Base-by-base conservation (phyloP, 176 grass and related monocot genomes). In the Triticum dicoccoides region DNA sequence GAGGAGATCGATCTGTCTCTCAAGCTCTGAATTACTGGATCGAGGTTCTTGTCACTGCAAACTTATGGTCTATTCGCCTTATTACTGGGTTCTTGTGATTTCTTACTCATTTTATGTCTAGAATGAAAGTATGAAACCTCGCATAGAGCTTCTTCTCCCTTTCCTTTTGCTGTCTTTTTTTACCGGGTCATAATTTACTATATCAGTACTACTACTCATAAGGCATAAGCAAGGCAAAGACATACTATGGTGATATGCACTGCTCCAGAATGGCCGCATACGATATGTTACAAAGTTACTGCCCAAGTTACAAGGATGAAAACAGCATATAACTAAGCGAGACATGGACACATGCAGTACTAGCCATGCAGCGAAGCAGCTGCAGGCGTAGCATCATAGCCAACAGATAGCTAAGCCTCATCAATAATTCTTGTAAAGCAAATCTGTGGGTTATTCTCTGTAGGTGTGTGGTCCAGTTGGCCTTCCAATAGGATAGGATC, bases 1-100 rank as follows among this genome's bases (percentile, higher is more conserved):
- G 88, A 82, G 21, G 93, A 91, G 61, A 87, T 95, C 37, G 93
- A 95, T 65, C 87, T 95, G 49, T 95, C 93, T 13, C 84, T 95
- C 27, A 95, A 89, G 84, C 76, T 95, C 80, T 95, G 91, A 95
- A 33, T 76, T 12, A 52, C 56, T 51, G 6, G 47, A 68, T 67
- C 63, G 10, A 84, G 76, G 61, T 72, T 80, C 47, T 90, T 81
- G 12, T 20, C 73, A 85, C 69, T 14, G 25, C 18, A 83, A 49
- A 73, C 54, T 32, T 58, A 30, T 44, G 45, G 67, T 73, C 27
- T 47, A 80, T 76, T 54, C 9, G 47, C 73, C 49, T 54, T 39
- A 65, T 74, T 29, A 78, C 27, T 9, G 35, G 17, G 45, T 61
- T 61, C 27, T 47, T 90, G 39, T 54, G 56, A 68, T 82, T 23